phyloP scores from a whole-genome alignment of 169 alveolate genomes.

The Cryptosporidium canis region DNA sequence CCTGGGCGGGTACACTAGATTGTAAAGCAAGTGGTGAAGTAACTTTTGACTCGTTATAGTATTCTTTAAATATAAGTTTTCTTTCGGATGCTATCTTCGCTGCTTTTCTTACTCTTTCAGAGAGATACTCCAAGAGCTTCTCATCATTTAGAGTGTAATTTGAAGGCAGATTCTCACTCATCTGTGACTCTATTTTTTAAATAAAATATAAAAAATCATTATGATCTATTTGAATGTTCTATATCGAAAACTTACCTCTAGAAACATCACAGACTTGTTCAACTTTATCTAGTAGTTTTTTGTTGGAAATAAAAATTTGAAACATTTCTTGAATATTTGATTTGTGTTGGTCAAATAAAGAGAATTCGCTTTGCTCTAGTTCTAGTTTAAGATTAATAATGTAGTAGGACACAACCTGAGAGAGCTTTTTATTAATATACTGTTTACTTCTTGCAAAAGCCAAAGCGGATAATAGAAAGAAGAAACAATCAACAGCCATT shows the following conservation, averaged over 20 bases:
- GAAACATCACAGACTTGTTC: constrained; percentile 37
- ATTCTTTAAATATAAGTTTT: constrained; percentile 5
- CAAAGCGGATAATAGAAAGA: constrained; percentile 20
- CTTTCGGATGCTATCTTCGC: constrained; percentile 14
- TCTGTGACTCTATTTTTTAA: background rate
- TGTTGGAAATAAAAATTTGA: background rate
- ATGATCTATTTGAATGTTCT: background rate
- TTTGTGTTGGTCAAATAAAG: background rate
- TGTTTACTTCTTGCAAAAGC: constrained; percentile 27
- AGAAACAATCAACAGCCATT: constrained; percentile 6
- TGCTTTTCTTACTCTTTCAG: constrained; percentile 19
- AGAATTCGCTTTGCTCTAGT: background rate
- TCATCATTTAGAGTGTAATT: constrained; percentile 33
- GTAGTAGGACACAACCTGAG: background rate
- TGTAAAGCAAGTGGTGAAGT: background rate
- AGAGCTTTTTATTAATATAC: background rate
- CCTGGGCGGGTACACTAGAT: constrained; percentile 16
- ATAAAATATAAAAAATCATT: background rate
- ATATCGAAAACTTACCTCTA: constrained; percentile 2
- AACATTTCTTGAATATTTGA: background rate
- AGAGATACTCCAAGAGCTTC: constrained; percentile 26
- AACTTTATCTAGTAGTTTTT: constrained; percentile 26
- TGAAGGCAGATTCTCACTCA: background rate
- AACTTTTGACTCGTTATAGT: background rate
- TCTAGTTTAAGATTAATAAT: constrained; percentile 8